These are phyloP conservation scores for Schwanniomyces pseudopolymorphus DNA, from an alignment of 805 yeast genomes.

Conservation along the genomic window DNA sequence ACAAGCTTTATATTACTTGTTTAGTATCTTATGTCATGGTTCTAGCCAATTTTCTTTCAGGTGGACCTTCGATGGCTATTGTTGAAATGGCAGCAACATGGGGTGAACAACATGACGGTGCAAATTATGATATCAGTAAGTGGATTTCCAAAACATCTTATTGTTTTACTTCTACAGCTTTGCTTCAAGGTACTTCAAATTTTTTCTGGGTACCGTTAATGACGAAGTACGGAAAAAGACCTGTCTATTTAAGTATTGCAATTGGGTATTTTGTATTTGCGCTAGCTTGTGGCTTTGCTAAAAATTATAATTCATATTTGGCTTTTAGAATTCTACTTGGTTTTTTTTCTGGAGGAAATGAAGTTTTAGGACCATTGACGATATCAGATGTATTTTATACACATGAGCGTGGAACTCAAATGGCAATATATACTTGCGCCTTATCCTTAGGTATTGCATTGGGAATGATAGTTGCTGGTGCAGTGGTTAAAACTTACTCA, in stretches of 20 bases:
- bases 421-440: not conserved
- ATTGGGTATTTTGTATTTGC: not conserved
- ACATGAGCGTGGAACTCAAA: not conserved
- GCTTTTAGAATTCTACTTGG: not conserved
- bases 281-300: not conserved
- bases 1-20: not conserved
- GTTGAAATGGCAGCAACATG: not conserved
- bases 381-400: not conserved
- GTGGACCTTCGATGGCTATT: conserved; percentile 1
- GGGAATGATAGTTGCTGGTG: not conserved
- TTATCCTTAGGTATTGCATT: not conserved
- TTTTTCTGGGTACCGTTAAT: conserved; percentile 1
- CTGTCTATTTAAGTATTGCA: not conserved
- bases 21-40: not conserved
- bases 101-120: not conserved
- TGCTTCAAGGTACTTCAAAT: conserved; percentile 1
- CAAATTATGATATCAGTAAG: not conserved
- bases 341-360: not conserved
- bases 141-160: not conserved
- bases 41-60: not conserved
- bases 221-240: conserved; percentile 1
- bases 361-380: not conserved
- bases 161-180: not conserved
- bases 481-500: not conserved
- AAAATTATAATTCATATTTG: not conserved